Conservation (phyloP, 148 eudicot genomes). For the Rheum nobile region DNA sequence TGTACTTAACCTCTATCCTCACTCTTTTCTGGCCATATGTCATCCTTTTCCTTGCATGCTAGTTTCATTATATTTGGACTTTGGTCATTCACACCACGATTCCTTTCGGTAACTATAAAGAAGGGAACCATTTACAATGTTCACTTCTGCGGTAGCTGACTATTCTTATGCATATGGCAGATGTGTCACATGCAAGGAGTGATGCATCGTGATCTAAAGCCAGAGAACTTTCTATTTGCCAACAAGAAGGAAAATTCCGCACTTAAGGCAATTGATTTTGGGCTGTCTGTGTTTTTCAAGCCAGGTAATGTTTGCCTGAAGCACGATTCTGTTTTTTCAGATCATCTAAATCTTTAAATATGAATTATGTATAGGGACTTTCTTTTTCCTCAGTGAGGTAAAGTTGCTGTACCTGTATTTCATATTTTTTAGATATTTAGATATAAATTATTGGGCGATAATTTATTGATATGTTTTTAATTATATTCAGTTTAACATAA, state of each 20-base stretch:
- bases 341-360: too few relatives aligned
- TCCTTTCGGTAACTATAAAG: neutral
- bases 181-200: conserved; percentile 41
- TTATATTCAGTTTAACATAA: neutral
- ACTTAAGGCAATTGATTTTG: conserved; percentile 41
- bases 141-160: neutral
- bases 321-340: too few relatives aligned
- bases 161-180: conserved; percentile 13
- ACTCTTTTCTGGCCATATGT: too few relatives aligned
- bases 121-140: neutral
- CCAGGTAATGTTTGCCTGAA: neutral
- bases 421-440: neutral
- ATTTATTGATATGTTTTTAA: too few relatives aligned
- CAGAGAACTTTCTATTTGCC: conserved; percentile 37
- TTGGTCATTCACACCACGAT: too few relatives aligned
- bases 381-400: neutral
- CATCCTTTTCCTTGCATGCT: too few relatives aligned
- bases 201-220: conserved; percentile 45
- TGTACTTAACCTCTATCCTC: neutral
- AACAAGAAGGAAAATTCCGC: conserved; percentile 46
- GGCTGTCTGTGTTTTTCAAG: conserved; percentile 14
- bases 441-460: too few relatives aligned
- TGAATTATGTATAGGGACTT: too few relatives aligned
- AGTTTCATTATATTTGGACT: too few relatives aligned
- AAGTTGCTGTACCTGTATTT: neutral